Evolutionary conservation across 1,284 basidiomycete species (phyloP).

Genomic region (Puccinia horiana): DNA sequence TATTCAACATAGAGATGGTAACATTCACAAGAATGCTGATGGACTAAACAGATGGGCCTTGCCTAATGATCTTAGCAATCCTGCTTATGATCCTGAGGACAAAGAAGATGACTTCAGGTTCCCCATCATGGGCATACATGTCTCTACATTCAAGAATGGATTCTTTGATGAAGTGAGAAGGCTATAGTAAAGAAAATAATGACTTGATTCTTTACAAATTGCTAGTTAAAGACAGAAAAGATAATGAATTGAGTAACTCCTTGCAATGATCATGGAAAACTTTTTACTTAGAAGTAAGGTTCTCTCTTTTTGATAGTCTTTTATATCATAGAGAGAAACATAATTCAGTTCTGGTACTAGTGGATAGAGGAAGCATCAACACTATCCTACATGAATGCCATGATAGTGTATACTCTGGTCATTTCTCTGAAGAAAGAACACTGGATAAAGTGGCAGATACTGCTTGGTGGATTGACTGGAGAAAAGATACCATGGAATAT

Average conservation of each 20-base stretch:
- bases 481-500: background rate
- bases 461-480: slow-evolving; percentile 23
- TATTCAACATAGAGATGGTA: slow-evolving; percentile 14
- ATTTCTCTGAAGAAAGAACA: slow-evolving; percentile 3
- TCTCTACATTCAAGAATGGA: no score
- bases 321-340: slow-evolving; percentile 10
- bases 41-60: no score
- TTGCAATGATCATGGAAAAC: background rate
- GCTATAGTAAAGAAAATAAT: background rate
- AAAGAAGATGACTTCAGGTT: background rate
- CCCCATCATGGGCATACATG: background rate
- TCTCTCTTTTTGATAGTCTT: background rate
- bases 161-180: background rate
- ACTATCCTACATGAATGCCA: slow-evolving; percentile 1
- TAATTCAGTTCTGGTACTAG: background rate
- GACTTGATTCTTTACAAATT: background rate
- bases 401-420: background rate
- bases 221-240: background rate
- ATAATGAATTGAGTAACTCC: background rate
- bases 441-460: background rate
- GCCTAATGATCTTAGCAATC: no score
- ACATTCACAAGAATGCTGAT: slow-evolving; percentile 20
- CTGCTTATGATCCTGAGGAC: no score
- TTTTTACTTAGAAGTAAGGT: background rate
- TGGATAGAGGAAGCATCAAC: background rate